A percentile compares a stretch with the other conserved stretches of the same genome.
These are phyloP conservation scores for cucumber (Cucumis sativus) DNA, from an alignment of 306 rosid species.

Conservation along the genomic window Cucumber_9930_V3 NC_026660.2:13059001-13059500, in stretches of 20 bases:
- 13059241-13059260: background rate
- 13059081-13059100: constrained; percentile 1
- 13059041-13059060: background rate
- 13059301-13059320: background rate
- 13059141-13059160: background rate
- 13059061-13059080: background rate
- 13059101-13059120: background rate
- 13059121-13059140: background rate
- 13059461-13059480: background rate
- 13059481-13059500: background rate
- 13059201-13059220: constrained; percentile 77
- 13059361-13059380: background rate
- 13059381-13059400: background rate
- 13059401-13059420: background rate
- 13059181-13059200: constrained; percentile 95
- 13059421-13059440: background rate
- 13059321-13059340: background rate
- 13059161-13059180: constrained; percentile 34
- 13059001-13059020: background rate
- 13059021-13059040: background rate
- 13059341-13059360: background rate
- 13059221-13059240: constrained; percentile 1
- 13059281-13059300: background rate
- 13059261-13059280: background rate
- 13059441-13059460: background rate